phyloP scores from a whole-genome alignment of 106 monocot genomes.

The Iris macrosiphon region DNA sequence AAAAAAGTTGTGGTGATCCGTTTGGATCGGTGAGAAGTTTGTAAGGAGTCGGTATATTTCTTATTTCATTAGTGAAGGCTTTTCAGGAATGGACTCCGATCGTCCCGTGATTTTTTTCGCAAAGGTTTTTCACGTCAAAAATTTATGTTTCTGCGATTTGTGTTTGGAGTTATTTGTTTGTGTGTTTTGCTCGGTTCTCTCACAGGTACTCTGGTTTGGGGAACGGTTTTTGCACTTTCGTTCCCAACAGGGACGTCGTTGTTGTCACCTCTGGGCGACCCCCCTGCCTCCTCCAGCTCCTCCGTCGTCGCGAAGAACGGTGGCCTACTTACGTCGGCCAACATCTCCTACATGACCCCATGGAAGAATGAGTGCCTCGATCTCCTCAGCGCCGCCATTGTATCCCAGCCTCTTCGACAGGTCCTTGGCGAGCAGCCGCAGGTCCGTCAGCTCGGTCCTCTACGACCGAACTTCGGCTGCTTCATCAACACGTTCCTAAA shows the following conservation, averaged over 20 bases:
- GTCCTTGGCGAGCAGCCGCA: constrained; percentile 66
- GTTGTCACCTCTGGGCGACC: background rate
- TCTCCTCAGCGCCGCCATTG: constrained; percentile 61
- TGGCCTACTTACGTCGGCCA: constrained; percentile 47
- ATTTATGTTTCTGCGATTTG: no score
- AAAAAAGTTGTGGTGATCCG: no score
- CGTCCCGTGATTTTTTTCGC: no score
- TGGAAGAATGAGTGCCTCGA: constrained; percentile 71
- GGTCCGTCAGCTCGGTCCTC: constrained; percentile 46
- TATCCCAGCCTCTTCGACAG: constrained; percentile 51
- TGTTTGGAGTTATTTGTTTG: no score
- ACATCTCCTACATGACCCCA: constrained; percentile 77
- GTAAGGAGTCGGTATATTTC: no score
- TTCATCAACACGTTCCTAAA: constrained; percentile 66
- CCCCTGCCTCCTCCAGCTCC: constrained; percentile 32
- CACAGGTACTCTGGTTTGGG: no score
- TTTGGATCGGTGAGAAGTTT: no score
- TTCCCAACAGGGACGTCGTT: constrained; percentile 14
- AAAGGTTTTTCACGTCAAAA: no score
- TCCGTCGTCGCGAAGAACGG: constrained; percentile 45
- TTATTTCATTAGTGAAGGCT: no score
- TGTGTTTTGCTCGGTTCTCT: no score
- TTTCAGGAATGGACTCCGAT: no score
- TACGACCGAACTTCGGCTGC: constrained; percentile 55
- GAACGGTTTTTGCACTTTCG: background rate